Evolutionary conservation across 495 filamentous ascomycete genomes (phyloP).

Genomic region (Talaromyces proteolyticus): DNA sequence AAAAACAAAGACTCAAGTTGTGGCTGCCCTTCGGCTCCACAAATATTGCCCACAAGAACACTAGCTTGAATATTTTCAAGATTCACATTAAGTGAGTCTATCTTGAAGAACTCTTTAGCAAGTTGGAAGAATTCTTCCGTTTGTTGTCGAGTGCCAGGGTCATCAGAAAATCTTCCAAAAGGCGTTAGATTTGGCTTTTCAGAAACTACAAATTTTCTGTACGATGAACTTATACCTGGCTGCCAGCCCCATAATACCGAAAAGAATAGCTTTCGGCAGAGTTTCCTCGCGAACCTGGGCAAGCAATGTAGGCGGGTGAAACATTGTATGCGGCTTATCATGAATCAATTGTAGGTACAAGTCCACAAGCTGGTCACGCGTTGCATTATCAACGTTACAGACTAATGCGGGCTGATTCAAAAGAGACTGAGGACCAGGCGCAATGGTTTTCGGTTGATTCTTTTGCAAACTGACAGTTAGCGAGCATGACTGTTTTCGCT

Average conservation of each 20-base stretch:
- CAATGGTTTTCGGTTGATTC: neutral
- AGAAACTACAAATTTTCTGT: neutral
- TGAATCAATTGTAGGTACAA: slow-evolving; percentile 23
- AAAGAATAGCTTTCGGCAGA: slow-evolving; percentile 6
- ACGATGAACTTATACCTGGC: slow-evolving; percentile 11
- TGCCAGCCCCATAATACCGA: slow-evolving; percentile 14
- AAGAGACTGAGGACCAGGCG: neutral
- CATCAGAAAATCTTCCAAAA: neutral
- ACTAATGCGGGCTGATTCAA: neutral
- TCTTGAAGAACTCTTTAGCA: slow-evolving; percentile 11
- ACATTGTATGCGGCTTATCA: slow-evolving; percentile 23
- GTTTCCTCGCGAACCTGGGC: slow-evolving; percentile 6
- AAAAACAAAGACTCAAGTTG: slow-evolving; percentile 12
- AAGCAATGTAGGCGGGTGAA: slow-evolving; percentile 11
- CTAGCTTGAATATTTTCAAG: slow-evolving; percentile 15
- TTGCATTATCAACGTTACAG: neutral
- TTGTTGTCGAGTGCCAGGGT: slow-evolving; percentile 4
- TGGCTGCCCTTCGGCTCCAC: slow-evolving; percentile 13
- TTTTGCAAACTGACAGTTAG: neutral
- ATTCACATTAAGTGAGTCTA: slow-evolving; percentile 8
- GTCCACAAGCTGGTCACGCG: slow-evolving; percentile 13
- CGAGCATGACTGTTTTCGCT: neutral
- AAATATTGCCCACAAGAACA: slow-evolving; percentile 14
- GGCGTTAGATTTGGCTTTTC: neutral
- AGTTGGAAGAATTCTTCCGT: slow-evolving; percentile 9